Evolutionary conservation across 768 basidiomycete species (phyloP), one percentile per base, ranked within the genome.

Genomic region (Russula sp.): DNA sequence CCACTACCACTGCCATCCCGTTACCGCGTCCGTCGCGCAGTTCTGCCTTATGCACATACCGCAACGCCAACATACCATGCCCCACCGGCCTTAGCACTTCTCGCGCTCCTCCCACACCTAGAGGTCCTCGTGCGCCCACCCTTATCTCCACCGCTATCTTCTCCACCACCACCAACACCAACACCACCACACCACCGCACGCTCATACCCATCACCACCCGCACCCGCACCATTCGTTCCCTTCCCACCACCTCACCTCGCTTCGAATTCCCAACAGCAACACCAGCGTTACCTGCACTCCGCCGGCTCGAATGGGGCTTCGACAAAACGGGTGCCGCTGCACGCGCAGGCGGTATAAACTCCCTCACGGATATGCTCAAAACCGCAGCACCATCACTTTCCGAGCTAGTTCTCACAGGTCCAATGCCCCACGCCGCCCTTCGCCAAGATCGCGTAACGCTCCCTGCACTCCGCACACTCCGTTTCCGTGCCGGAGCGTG

Each of bases 61-160:
- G 48, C 49, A 26, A 66, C 61, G 7, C 64, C 64, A 13, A 66
- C 65, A 1, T 7, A 4, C 11, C 30, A 36, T 11, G 4, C 61
- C 18, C 57, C 57, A 7, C 67, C 58, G 5, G 64, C 65, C 5
- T 46, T 68, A 22, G 49, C 38, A 1, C 50, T 68, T 34, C 64
- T 68, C 48, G 42, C 24, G 9, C 64, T 48, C 57, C 57, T 60
- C 48, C 42, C 67, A 0, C 22, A 62, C 24, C 55, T 68, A 57
- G 64, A 66, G 30, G 67, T 68, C 8, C 67, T 68, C 61, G 64
- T 68, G 49, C 64, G 67, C 9, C 64, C 66, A 7, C 62, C 62
- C 20, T 18, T 13, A 32, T 22, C 18, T 49, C 34, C 28, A 14
- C 38, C 44, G 6, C 2, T 32, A 42, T 38, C 10, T 9, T 30